Evolutionary conservation across 2,329 filamentous ascomycete species (phyloP).

Genomic region (Amylocarpus encephaloides): DNA sequence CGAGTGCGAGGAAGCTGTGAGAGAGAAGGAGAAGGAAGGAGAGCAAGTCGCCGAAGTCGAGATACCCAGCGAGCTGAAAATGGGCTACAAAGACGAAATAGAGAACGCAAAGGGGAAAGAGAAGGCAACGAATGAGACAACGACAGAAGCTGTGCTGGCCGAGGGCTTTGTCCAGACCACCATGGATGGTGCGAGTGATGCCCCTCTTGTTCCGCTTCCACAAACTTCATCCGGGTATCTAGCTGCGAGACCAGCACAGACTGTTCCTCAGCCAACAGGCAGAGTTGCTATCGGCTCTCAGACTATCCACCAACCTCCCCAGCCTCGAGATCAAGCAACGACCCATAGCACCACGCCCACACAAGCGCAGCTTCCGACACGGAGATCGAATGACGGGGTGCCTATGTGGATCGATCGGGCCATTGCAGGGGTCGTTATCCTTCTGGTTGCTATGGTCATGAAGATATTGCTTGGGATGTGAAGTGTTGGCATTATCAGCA

Average conservation of each 20-base stretch:
- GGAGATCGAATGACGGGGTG: conserved; percentile 43
- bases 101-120: conserved; percentile 32
- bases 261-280: conserved; percentile 31
- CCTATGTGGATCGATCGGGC: conserved; percentile 74
- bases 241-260: conserved; percentile 28
- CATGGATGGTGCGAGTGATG: conserved; percentile 16
- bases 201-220: conserved; percentile 11
- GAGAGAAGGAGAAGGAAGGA: conserved; percentile 34
- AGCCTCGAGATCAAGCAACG: conserved; percentile 12
- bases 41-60: conserved; percentile 34
- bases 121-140: not conserved
- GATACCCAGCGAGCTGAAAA: conserved; percentile 46
- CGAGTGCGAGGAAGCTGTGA: conserved; percentile 57
- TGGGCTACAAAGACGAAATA: conserved; percentile 72
- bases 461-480: conserved; percentile 38
- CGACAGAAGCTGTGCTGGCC: conserved; percentile 45
- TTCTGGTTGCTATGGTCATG: conserved; percentile 63
- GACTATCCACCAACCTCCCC: not conserved
- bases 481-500: too few relatives aligned
- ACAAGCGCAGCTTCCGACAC: conserved; percentile 14
- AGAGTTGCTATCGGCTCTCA: conserved; percentile 4
- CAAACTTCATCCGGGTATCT: conserved; percentile 9
- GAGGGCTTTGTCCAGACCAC: conserved; percentile 53
- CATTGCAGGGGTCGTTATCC: conserved; percentile 65
- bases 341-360: conserved; percentile 15